Conservation (phyloP, 1,139 yeast species). For the Pichia sp. region DNA sequence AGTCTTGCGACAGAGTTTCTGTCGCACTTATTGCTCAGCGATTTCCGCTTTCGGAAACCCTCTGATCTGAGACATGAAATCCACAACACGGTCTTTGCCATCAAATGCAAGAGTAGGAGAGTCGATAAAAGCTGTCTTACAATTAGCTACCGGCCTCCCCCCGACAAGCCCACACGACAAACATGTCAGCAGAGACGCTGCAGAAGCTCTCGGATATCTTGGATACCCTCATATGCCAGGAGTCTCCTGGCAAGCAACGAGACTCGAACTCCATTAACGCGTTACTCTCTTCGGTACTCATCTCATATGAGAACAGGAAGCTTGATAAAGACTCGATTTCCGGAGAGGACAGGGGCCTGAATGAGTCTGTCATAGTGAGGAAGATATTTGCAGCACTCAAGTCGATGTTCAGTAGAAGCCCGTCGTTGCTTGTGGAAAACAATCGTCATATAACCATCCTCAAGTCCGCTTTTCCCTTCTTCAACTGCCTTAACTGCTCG, state of each 20-base stretch:
- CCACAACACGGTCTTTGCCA: neutral
- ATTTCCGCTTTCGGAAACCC: neutral
- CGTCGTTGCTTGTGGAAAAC: slow-evolving; percentile 25
- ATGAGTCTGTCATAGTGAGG: slow-evolving; percentile 22
- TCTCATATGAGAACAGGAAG: slow-evolving; percentile 21
- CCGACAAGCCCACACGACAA: neutral
- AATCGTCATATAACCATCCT: slow-evolving; percentile 23
- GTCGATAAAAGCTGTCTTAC: neutral
- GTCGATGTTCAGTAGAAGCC: slow-evolving; percentile 22
- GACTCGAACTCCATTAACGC: slow-evolving; percentile 30
- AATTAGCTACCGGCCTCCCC: neutral
- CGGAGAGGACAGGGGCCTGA: neutral
- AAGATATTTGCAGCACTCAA: slow-evolving; percentile 29
- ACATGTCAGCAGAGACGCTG: slow-evolving; percentile 12
- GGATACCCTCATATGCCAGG: slow-evolving; percentile 26
- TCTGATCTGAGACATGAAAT: neutral
- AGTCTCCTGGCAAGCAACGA: slow-evolving; percentile 23
- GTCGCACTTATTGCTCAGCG: neutral
- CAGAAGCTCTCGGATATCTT: slow-evolving; percentile 25
- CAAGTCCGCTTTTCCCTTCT: slow-evolving; percentile 23
- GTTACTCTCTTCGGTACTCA: slow-evolving; percentile 26
- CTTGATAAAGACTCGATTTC: slow-evolving; percentile 11
- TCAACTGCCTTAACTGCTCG: slow-evolving; percentile 23
- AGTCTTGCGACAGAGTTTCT: neutral
- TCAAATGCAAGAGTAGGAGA: neutral